Evolutionary conservation across 345 rosid genomes (phyloP), one percentile per base, ranked within the genome.

Genomic region (Melaleuca alternifolia): DNA sequence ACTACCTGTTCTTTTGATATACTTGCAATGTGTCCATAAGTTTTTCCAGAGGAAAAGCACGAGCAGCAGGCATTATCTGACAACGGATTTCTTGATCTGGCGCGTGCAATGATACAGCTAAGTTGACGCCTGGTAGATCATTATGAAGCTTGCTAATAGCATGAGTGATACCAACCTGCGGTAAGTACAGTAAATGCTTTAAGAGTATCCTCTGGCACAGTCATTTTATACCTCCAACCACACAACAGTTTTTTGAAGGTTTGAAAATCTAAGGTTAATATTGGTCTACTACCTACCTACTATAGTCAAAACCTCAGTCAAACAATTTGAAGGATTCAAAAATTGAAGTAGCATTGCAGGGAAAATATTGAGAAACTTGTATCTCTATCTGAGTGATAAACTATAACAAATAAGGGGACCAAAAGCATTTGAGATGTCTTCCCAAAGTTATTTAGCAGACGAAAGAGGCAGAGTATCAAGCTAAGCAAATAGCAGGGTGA

Each of bases 41-140:
- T 90, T 95, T 97, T 88, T 91, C 96, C 89, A 97, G 91, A 89
- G 98, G 97, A 92, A 96, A 97, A 89, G 99, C 99, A 88, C 98
- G 93, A 84, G 99, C 99, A 44, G 99, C 95, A 54, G 99, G 99
- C 99, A 97, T 97, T 89, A 97, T 97, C 89, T 95, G 95, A 86
- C 98, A 97, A 83, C 98, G 97, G 83, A 97, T 91, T 59, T 96
- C 99, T 90, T 97, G 99, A 89, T 93, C 96, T 85, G 99, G 98
- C 11, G 99, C 99, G 85, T 97, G 99, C 83, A 97, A 93, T 61
- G 99, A 97, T 57, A 95, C 98, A n/a, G 99, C 99, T 86, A 97
- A 93, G 92, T 96, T 97, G 90, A 97, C 71, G 86, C 99, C 99
- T 18, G 98, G 99, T 85, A 97, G 91, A 90, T 97, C 98, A 85